phyloP scores from a whole-genome alignment of 352 stramenopile genomes.

The Aphanomyces invadans region DNA sequence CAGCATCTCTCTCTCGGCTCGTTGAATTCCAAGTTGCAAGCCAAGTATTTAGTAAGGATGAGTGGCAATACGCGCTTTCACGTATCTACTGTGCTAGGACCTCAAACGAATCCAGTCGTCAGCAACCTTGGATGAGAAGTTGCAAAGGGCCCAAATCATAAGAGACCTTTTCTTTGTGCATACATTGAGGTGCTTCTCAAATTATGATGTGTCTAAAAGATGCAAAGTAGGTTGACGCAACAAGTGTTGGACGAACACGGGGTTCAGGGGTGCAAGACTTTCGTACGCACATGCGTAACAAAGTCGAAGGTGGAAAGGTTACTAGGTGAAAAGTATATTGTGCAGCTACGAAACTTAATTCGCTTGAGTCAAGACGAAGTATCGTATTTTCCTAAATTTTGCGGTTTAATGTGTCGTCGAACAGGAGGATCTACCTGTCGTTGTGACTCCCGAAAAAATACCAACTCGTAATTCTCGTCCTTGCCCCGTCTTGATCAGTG shows the following conservation, averaged over 20 bases:
- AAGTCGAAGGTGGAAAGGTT: not conserved
- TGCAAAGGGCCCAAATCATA: not conserved
- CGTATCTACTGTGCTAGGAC: not conserved
- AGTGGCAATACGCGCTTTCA: not conserved
- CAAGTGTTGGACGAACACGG: not conserved
- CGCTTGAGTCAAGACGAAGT: too few relatives aligned
- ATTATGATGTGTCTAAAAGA: constrained; percentile 2
- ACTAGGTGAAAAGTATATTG: not conserved
- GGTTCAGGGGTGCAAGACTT: not conserved
- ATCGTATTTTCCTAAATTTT: too few relatives aligned
- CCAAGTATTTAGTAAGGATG: not conserved
- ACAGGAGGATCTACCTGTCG: not conserved
- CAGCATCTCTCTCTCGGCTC: not conserved
- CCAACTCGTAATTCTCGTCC: not conserved
- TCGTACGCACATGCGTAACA: not conserved
- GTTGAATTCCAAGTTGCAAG: not conserved
- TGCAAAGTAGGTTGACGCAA: not conserved
- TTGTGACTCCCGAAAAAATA: not conserved
- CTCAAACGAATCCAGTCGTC: not conserved
- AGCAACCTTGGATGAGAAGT: not conserved
- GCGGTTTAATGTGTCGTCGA: too few relatives aligned
- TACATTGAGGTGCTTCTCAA: constrained; percentile 8
- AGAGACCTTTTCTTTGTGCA: constrained; percentile 16
- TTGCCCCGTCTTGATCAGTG: not conserved
- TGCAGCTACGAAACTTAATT: not conserved